Conservation (phyloP, 2,329 filamentous ascomycete species). For the Fusarium sororula region DNA sequence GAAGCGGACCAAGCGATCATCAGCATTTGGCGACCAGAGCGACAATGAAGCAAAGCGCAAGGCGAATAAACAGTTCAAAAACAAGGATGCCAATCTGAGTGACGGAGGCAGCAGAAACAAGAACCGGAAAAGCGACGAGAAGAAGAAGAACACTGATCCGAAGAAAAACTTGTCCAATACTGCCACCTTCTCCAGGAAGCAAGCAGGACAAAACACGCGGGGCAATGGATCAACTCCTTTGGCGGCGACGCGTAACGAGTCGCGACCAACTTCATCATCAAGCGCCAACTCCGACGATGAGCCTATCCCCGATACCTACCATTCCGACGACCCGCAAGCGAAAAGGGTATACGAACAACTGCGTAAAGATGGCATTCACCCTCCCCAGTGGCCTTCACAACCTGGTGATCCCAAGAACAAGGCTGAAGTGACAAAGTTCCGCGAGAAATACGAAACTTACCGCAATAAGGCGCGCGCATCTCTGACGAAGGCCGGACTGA, state of each 20-base stretch:
- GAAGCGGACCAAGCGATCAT: conserved; percentile 41
- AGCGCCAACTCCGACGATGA: conserved; percentile 34
- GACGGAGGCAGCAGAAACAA: conserved; percentile 39
- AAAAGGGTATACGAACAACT: conserved; percentile 62
- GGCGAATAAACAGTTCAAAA: conserved; percentile 42
- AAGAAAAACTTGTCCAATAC: conserved; percentile 30
- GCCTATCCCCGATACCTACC: conserved; percentile 28
- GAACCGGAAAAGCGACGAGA: conserved; percentile 37
- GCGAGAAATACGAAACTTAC: conserved; percentile 66
- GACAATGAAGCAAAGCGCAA: conserved; percentile 41
- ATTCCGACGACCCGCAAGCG: conserved; percentile 54
- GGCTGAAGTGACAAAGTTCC: conserved; percentile 62
- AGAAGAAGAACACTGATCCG: conserved; percentile 37
- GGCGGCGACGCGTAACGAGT: conserved; percentile 28
- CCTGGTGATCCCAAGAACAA: conserved; percentile 63
- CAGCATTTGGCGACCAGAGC: conserved; percentile 41
- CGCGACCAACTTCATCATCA: conserved; percentile 42
- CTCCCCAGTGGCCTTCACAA: conserved; percentile 65
- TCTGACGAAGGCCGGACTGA: conserved; percentile 66
- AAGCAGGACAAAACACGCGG: conserved; percentile 19
- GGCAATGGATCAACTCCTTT: conserved; percentile 32
- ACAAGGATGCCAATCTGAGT: conserved; percentile 39
- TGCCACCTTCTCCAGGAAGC: conserved; percentile 22
- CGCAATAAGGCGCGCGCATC: conserved; percentile 65
- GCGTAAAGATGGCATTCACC: conserved; percentile 61